These are phyloP conservation scores for Ambrosiella xylebori DNA, from an alignment of 2,329 filamentous ascomycete genomes.

Conservation along the genomic window DNA sequence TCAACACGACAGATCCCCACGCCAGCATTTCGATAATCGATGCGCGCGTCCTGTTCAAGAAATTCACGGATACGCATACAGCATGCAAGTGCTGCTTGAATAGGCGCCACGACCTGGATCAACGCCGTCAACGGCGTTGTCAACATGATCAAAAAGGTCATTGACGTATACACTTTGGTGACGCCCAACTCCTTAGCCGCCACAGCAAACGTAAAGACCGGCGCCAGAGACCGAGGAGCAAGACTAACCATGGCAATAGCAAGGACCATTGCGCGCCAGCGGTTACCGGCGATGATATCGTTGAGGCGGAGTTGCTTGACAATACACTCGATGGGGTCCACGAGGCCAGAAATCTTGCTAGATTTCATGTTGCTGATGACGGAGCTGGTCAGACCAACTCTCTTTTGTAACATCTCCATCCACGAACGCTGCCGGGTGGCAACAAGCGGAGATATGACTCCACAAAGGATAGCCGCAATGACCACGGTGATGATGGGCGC, in stretches of 20 bases:
- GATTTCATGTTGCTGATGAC: slow-evolving; percentile 20
- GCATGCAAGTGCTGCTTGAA: slow-evolving; percentile 13
- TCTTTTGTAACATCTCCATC: slow-evolving; percentile 22
- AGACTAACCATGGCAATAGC: slow-evolving; percentile 21
- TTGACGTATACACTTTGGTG: slow-evolving; percentile 22
- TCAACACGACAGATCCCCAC: background rate
- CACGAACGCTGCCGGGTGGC: slow-evolving; percentile 19
- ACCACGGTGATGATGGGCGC: slow-evolving; percentile 29
- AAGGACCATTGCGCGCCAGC: slow-evolving; percentile 20
- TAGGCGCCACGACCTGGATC: slow-evolving; percentile 14
- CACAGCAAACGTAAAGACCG: slow-evolving; percentile 20
- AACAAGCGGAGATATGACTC: slow-evolving; percentile 13
- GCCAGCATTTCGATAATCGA: slow-evolving; percentile 9
- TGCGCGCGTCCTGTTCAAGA: slow-evolving; percentile 5
- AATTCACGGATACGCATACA: slow-evolving; percentile 13
- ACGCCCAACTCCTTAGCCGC: slow-evolving; percentile 19
- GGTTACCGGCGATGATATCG: slow-evolving; percentile 18
- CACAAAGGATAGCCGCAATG: slow-evolving; percentile 12
- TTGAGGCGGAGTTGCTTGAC: slow-evolving; percentile 18
- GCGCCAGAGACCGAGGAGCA: slow-evolving; percentile 20
- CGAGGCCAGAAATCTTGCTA: slow-evolving; percentile 17
- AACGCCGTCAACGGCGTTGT: slow-evolving; percentile 14
- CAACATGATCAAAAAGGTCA: slow-evolving; percentile 17
- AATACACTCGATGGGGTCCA: slow-evolving; percentile 16
- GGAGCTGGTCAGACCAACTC: slow-evolving; percentile 20